These are phyloP conservation scores for Linnemannia schmuckeri DNA, from an alignment of 192 early-diverging fungal genomes.

Conservation along the genomic window DNA sequence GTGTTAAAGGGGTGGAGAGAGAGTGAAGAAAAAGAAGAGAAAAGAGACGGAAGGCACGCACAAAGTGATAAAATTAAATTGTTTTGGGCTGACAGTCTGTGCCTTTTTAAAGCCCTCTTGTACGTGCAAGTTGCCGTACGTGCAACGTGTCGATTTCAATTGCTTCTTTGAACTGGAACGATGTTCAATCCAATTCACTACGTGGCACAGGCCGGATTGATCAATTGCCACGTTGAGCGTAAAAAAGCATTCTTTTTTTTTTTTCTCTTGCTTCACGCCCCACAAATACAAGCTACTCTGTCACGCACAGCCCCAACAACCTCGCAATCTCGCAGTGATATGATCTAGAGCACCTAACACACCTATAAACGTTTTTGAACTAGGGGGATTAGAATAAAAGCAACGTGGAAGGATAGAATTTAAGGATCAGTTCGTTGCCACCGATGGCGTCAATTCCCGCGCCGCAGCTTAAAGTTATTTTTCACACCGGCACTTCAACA, in stretches of 20 bases:
- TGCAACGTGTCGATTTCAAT: slow-evolving; percentile 17
- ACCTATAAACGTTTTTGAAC: neutral
- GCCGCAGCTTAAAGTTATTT: too few species aligned
- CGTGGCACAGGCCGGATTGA: slow-evolving; percentile 19
- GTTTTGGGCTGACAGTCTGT: neutral
- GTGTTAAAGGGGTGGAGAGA: neutral
- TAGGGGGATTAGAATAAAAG: neutral
- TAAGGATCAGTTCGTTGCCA: too few species aligned
- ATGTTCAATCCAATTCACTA: neutral
- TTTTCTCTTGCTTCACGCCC: neutral
- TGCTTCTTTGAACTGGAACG: neutral
- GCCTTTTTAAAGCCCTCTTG: neutral
- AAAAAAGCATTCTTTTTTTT: neutral
- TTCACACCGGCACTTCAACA: too few species aligned
- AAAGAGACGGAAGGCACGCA: neutral
- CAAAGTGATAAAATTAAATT: neutral
- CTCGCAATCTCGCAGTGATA: neutral
- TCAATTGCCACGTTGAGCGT: neutral
- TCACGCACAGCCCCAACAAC: neutral
- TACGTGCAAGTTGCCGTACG: neutral
- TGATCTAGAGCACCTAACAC: neutral
- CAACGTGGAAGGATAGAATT: too few species aligned
- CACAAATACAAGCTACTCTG: neutral
- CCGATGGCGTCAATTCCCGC: too few species aligned
- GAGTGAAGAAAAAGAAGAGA: neutral